phyloP scores from a whole-genome alignment of 768 basidiomycete species.

The Boletus sp. region DNA sequence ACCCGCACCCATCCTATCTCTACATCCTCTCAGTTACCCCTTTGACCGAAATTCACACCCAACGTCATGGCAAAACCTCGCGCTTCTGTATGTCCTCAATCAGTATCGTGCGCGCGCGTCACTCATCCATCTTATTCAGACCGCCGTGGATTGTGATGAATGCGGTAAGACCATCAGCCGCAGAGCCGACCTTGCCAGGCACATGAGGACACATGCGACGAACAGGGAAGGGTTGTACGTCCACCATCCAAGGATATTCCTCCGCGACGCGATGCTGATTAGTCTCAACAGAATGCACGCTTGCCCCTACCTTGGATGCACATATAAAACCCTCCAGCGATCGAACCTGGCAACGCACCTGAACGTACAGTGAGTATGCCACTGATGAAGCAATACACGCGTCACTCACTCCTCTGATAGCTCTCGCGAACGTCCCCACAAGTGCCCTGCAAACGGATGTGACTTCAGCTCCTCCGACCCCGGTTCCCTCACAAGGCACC shows the following conservation, averaged over 20 bases:
- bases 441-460: constrained; percentile 19
- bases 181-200: constrained; percentile 27
- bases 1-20: not conserved
- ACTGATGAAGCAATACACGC: not conserved
- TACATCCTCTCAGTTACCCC: not conserved
- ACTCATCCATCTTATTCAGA: constrained; percentile 5
- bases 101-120: not conserved
- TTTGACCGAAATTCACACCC: not conserved
- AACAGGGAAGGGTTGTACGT: constrained; percentile 28
- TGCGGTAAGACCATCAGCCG: constrained; percentile 20
- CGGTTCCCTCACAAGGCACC: constrained; percentile 22
- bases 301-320: constrained; percentile 23
- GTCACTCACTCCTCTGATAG: constrained; percentile 9
- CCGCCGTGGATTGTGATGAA: constrained; percentile 2
- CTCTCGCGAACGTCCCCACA: constrained; percentile 3
- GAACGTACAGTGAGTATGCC: constrained; percentile 29
- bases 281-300: constrained; percentile 18
- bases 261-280: not conserved
- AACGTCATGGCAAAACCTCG: not conserved
- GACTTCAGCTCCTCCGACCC: constrained; percentile 15
- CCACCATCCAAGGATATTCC: not conserved
- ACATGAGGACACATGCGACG: constrained; percentile 22
- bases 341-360: constrained; percentile 28
- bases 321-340: constrained; percentile 22
- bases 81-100: constrained; percentile 4